Conservation (phyloP, 352 stramenopile species). For the Aphanomyces cochlioides region DNA sequence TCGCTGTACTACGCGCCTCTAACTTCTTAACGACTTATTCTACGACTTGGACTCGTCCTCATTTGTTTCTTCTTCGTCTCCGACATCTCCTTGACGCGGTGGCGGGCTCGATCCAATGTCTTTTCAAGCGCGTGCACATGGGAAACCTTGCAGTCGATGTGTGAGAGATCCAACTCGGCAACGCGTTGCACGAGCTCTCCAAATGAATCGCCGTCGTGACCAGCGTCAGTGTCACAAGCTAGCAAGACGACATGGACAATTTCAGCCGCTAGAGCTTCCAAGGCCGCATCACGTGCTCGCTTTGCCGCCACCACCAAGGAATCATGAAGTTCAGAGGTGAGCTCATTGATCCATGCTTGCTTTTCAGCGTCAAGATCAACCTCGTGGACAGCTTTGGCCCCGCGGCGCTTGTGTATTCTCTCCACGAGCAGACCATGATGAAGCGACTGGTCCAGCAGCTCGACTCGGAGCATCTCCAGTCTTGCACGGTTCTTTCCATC, state of each 20-base stretch:
- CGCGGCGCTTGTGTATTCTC: conserved; percentile 1
- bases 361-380: not conserved
- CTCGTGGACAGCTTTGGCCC: not conserved
- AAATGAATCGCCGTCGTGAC: not conserved
- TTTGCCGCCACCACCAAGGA: not conserved
- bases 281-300: not conserved
- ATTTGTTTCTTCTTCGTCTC: not conserved
- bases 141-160: not conserved
- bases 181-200: not conserved
- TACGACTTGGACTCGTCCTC: not conserved
- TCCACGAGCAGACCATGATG: conserved; percentile 7
- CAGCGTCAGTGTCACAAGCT: not conserved
- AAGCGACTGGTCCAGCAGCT: conserved; percentile 10
- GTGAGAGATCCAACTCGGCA: not conserved
- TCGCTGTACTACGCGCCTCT: conserved; percentile 6
- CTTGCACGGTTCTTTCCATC: not conserved
- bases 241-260: not conserved
- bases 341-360: conserved; percentile 1
- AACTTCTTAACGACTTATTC: not conserved
- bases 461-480: not conserved
- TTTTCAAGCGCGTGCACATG: conserved; percentile 25
- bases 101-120: not conserved
- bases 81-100: not conserved
- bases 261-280: conserved; percentile 14
- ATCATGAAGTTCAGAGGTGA: not conserved